Evolutionary conservation across 2,329 filamentous ascomycete genomes (phyloP).

Genomic region (Colletotrichum musicola): DNA sequence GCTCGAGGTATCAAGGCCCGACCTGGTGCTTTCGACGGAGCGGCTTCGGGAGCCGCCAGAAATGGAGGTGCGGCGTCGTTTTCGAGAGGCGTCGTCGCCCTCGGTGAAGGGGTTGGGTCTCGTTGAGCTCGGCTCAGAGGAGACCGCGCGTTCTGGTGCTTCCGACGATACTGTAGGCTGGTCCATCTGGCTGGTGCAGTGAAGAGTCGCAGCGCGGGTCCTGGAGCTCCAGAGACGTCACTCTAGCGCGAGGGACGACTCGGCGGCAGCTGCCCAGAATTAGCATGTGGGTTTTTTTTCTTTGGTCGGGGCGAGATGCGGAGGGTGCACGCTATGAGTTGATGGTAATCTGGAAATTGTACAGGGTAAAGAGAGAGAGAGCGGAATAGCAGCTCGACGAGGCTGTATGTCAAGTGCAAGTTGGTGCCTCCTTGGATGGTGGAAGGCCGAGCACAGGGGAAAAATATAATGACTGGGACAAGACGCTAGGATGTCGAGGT

Average conservation of each 20-base stretch:
- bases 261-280: slow-evolving; percentile 64
- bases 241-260: slow-evolving; percentile 67
- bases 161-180: slow-evolving; percentile 62
- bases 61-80: slow-evolving; percentile 72
- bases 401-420: slow-evolving; percentile 21
- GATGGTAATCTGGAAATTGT: slow-evolving; percentile 39
- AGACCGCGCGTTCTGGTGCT: slow-evolving; percentile 69
- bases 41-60: slow-evolving; percentile 64
- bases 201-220: slow-evolving; percentile 52
- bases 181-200: slow-evolving; percentile 66
- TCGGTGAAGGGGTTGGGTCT: slow-evolving; percentile 76
- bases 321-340: slow-evolving; percentile 15
- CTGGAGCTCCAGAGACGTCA: slow-evolving; percentile 61
- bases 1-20: slow-evolving; percentile 49
- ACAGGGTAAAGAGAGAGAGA: slow-evolving; percentile 28
- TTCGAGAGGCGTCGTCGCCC: slow-evolving; percentile 66
- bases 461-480: slow-evolving; percentile 9
- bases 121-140: slow-evolving; percentile 72
- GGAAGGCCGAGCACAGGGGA: background rate
- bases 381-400: slow-evolving; percentile 3
- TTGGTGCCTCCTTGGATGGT: slow-evolving; percentile 12
- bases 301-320: slow-evolving; percentile 37
- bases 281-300: slow-evolving; percentile 66
- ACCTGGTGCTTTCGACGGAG: slow-evolving; percentile 60
- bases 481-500: slow-evolving; percentile 32